Percentiles rank a stretch among this genome's conserved stretches.
Conservation (phyloP, 2,329 filamentous ascomycete species). For the Cryphonectria radicalis region DNA sequence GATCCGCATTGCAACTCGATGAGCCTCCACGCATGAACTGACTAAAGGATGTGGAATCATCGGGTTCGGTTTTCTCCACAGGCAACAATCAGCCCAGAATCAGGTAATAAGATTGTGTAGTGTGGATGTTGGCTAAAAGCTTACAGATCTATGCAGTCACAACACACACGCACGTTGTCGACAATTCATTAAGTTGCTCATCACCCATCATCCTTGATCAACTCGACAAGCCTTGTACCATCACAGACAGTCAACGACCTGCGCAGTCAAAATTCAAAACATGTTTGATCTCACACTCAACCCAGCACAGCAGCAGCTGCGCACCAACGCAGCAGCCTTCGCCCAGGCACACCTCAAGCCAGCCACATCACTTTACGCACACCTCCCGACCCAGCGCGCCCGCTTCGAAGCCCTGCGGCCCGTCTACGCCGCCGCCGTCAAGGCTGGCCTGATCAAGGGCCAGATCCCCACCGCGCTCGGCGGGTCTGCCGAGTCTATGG, state of each 20-base stretch:
- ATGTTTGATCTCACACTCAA: conserved; percentile 24
- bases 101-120: background rate
- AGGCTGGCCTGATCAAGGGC: conserved; percentile 20
- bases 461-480: conserved; percentile 22
- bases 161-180: background rate
- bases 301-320: conserved; percentile 12
- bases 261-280: background rate
- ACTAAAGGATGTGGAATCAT: background rate
- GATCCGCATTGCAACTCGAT: background rate
- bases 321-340: conserved; percentile 14
- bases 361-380: conserved; percentile 1
- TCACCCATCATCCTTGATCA: background rate
- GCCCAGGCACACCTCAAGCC: conserved; percentile 14
- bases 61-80: background rate
- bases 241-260: background rate
- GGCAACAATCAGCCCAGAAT: conserved; percentile 2
- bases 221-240: background rate
- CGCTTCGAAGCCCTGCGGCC: conserved; percentile 22
- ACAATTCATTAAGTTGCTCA: background rate
- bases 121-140: background rate
- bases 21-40: background rate
- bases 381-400: conserved; percentile 10
- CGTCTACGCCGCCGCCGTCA: conserved; percentile 14
- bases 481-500: conserved; percentile 14
- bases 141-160: background rate